Evolutionary conservation across 2,329 filamentous ascomycete species (phyloP).

Genomic region (Cytospora schulzeri): DNA sequence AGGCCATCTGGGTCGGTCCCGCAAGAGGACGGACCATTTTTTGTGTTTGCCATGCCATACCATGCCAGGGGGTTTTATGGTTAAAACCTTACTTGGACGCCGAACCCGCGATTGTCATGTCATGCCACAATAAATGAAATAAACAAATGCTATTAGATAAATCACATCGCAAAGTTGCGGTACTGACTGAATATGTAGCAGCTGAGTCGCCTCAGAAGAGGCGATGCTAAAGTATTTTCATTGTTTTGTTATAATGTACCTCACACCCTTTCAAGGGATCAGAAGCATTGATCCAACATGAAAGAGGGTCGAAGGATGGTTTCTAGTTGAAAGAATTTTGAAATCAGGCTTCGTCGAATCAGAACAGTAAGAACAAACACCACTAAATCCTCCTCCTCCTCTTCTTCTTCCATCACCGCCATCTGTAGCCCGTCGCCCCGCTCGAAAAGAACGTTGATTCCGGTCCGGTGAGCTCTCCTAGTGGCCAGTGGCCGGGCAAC

Average conservation of each 20-base stretch:
- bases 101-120: background rate
- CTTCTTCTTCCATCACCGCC: slow-evolving; percentile 11
- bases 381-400: background rate
- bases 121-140: too few species aligned
- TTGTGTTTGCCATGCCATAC: too few species aligned
- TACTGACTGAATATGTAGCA: slow-evolving; percentile 1
- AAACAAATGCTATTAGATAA: background rate
- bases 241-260: slow-evolving; percentile 10
- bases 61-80: background rate
- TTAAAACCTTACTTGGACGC: background rate
- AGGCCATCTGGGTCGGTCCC: too few species aligned
- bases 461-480: slow-evolving; percentile 35
- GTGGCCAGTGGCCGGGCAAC: too few species aligned
- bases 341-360: slow-evolving; percentile 10
- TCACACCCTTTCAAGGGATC: slow-evolving; percentile 24
- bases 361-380: slow-evolving; percentile 22
- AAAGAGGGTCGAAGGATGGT: background rate
- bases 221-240: slow-evolving; percentile 19
- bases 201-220: slow-evolving; percentile 9
- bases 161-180: background rate
- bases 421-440: slow-evolving; percentile 28
- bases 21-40: too few species aligned
- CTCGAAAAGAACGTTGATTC: slow-evolving; percentile 38
- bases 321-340: background rate
- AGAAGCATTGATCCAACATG: background rate